Percentiles rank a stretch among this genome's conserved stretches.
phyloP scores from a whole-genome alignment of 169 alveolate species.

The Plasmodium coatneyi region DNA sequence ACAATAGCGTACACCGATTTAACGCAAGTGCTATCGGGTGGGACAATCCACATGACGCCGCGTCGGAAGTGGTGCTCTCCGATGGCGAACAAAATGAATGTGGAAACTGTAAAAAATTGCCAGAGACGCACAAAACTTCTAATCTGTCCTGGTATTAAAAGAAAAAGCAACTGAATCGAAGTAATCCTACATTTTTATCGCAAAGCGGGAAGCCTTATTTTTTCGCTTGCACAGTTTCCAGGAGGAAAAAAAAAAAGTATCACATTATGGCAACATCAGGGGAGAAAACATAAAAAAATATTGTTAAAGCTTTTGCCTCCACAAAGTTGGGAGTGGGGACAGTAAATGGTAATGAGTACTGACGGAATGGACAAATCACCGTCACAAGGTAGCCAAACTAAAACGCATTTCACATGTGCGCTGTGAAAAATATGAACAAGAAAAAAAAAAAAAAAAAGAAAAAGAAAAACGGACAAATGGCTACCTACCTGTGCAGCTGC shows the following conservation, averaged over 20 bases:
- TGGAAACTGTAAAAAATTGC: not conserved
- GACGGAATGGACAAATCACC: not conserved
- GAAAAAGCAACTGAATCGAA: not conserved
- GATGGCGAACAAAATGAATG: not conserved
- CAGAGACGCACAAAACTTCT: not conserved
- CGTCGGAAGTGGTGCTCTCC: too few species aligned
- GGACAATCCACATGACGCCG: not conserved
- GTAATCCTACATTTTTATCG: not conserved
- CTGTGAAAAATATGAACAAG: slow-evolving; percentile 1
- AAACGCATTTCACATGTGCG: not conserved
- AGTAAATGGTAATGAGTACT: not conserved
- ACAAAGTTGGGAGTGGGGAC: not conserved
- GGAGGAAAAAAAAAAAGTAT: not conserved
- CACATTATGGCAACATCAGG: not conserved
- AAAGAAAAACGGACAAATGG: slow-evolving; percentile 4
- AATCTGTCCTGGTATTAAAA: not conserved
- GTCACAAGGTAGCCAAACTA: not conserved
- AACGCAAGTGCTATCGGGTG: not conserved
- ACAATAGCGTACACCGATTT: not conserved
- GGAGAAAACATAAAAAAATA: not conserved
- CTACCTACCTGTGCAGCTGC: not conserved
- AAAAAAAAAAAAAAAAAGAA: slow-evolving; percentile 3
- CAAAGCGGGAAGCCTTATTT: not conserved
- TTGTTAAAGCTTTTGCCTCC: not conserved
- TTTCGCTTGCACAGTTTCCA: not conserved